These are phyloP conservation scores for Solanum aculeatissimum DNA, from an alignment of 305 asterid species.

Conservation along the genomic window DNA sequence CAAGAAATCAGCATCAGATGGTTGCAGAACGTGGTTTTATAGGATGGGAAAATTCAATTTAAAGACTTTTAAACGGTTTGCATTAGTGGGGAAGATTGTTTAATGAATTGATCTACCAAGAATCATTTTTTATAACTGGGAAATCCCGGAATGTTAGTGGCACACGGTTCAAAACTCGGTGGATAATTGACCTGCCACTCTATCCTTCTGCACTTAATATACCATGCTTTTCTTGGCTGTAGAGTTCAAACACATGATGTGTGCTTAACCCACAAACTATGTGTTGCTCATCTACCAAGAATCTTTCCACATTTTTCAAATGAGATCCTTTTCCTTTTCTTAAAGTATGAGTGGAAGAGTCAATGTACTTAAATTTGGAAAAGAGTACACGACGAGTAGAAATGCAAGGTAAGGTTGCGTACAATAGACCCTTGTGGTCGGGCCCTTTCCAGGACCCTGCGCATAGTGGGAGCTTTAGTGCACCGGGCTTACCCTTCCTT, in stretches of 20 bases:
- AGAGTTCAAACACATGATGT: neutral
- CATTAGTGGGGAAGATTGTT: neutral
- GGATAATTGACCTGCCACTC: neutral
- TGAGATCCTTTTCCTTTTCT: neutral
- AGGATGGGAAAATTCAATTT: neutral
- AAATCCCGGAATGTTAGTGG: neutral
- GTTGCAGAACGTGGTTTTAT: neutral
- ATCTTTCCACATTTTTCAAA: neutral
- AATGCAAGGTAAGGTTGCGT: too few species aligned
- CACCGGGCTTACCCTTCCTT: too few species aligned
- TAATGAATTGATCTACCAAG: neutral
- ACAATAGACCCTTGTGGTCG: too few species aligned
- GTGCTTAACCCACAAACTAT: neutral
- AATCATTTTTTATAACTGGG: neutral
- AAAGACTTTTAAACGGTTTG: neutral
- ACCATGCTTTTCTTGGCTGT: neutral
- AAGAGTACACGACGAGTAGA: neutral
- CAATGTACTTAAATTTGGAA: neutral
- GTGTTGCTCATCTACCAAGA: neutral
- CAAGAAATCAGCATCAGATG: neutral
- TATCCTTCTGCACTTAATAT: neutral
- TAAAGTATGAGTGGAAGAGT: neutral
- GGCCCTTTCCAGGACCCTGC: too few species aligned
- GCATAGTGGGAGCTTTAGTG: too few species aligned
- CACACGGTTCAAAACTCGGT: neutral